Conservation (phyloP, 495 filamentous ascomycete species). For the Daldinia grandis region DNA sequence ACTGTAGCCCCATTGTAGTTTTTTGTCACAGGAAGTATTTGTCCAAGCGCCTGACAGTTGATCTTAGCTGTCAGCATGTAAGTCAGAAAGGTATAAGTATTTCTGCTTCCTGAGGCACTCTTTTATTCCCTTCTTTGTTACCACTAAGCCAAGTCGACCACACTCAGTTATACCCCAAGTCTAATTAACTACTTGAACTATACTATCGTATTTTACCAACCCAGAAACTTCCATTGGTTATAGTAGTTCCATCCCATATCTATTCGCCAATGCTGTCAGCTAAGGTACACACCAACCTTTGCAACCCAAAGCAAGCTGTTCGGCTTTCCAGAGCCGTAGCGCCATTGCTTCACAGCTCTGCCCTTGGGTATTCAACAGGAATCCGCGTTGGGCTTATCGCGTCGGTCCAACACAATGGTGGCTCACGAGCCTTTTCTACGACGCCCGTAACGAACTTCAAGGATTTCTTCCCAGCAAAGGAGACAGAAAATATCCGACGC, state of each 20-base stretch:
- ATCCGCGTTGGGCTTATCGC: conserved; percentile 40
- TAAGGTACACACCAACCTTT: conserved; percentile 45
- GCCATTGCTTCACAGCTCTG: conserved; percentile 33
- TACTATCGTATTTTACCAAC: conserved; percentile 11
- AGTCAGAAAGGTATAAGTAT: conserved; percentile 38
- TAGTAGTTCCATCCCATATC: conserved; percentile 3
- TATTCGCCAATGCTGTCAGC: conserved; percentile 42
- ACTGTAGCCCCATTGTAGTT: background rate
- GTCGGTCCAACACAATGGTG: conserved; percentile 29
- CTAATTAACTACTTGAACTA: conserved; percentile 2
- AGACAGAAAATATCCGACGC: conserved; percentile 55
- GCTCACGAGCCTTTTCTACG: conserved; percentile 52
- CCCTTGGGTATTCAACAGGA: conserved; percentile 40
- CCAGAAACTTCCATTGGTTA: conserved; percentile 12
- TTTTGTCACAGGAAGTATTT: conserved; percentile 17
- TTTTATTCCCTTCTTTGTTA: conserved; percentile 3
- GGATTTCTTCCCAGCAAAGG: conserved; percentile 59
- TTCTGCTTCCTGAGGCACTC: conserved; percentile 25
- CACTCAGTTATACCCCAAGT: conserved; percentile 9
- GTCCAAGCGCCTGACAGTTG: conserved; percentile 4
- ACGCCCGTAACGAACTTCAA: conserved; percentile 48
- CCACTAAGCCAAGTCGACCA: conserved; percentile 20
- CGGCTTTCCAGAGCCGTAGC: conserved; percentile 44
- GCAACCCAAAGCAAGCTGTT: conserved; percentile 48
- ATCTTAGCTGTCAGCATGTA: conserved; percentile 12